phyloP scores from a whole-genome alignment of 1,284 basidiomycete genomes.

The Uromyces viciae-fabae region DNA sequence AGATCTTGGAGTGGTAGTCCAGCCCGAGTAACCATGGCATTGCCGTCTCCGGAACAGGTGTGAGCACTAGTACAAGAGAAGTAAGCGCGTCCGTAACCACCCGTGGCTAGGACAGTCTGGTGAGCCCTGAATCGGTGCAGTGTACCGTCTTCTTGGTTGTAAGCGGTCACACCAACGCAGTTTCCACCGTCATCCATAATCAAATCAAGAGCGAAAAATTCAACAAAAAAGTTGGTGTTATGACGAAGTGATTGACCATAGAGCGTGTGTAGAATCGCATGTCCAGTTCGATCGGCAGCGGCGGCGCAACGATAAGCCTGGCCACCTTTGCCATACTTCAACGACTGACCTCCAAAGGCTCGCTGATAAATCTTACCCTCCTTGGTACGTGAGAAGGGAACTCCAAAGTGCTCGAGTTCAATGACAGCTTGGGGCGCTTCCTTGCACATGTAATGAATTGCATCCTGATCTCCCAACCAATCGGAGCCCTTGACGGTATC shows the following conservation, averaged over 20 bases:
- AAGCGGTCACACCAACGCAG: slow-evolving; percentile 97
- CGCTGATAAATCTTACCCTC: slow-evolving; percentile 99
- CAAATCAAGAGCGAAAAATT: slow-evolving; percentile 96
- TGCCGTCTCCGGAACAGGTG: slow-evolving; percentile 98
- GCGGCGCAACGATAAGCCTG: slow-evolving; percentile 99
- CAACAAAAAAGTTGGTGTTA: slow-evolving; percentile 99
- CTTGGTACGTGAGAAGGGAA: slow-evolving; percentile 97
- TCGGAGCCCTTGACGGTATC: slow-evolving; percentile 83
- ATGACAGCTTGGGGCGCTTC: slow-evolving; percentile 91
- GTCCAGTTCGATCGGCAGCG: slow-evolving; percentile 97
- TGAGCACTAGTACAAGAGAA: slow-evolving; percentile 99
- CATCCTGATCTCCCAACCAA: slow-evolving; percentile 99
- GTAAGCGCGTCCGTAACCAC: slow-evolving; percentile 97
- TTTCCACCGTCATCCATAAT: slow-evolving; percentile 96
- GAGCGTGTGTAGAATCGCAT: slow-evolving; percentile 96
- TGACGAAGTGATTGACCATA: slow-evolving; percentile 98
- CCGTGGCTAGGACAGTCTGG: slow-evolving; percentile 97
- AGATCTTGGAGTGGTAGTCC: slow-evolving; percentile 94
- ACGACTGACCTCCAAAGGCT: slow-evolving; percentile 97
- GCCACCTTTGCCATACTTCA: slow-evolving; percentile 96
- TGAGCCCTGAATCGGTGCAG: slow-evolving; percentile 97
- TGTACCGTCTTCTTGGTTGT: slow-evolving; percentile 99
- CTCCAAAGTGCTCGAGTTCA: slow-evolving; percentile 97
- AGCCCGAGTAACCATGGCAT: slow-evolving; percentile 96
- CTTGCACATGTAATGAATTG: slow-evolving; percentile 98